Evolutionary conservation across 2,329 filamentous ascomycete genomes (phyloP).

Genomic region (Cyphellophora attinorum): DNA sequence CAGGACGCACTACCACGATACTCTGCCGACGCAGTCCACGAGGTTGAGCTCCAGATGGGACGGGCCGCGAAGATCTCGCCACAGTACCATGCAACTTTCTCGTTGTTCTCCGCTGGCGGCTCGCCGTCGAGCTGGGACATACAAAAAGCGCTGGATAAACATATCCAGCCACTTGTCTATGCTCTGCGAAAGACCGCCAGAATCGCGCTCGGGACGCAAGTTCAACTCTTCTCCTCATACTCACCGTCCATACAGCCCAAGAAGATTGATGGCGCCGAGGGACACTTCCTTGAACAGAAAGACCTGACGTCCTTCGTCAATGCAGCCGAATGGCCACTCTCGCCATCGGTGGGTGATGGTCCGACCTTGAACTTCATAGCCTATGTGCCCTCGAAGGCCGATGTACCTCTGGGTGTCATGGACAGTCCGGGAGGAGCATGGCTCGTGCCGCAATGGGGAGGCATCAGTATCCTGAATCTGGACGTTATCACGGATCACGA

Average conservation of each 20-base stretch:
- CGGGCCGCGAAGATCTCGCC: slow-evolving; percentile 83
- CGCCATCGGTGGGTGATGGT: slow-evolving; percentile 77
- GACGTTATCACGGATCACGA: slow-evolving; percentile 21
- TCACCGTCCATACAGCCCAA: slow-evolving; percentile 49
- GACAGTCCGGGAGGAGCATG: slow-evolving; percentile 62
- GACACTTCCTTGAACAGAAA: slow-evolving; percentile 56
- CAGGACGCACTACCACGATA: not conserved
- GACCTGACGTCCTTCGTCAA: slow-evolving; percentile 94
- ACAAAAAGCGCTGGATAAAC: slow-evolving; percentile 66
- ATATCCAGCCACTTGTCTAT: slow-evolving; percentile 71
- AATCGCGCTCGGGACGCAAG: slow-evolving; percentile 92
- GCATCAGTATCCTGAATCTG: slow-evolving; percentile 59
- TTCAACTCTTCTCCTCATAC: slow-evolving; percentile 77
- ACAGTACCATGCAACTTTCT: slow-evolving; percentile 93
- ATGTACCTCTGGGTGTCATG: slow-evolving; percentile 51
- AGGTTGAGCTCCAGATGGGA: slow-evolving; percentile 62
- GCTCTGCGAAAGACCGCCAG: slow-evolving; percentile 78
- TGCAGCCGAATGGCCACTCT: slow-evolving; percentile 93
- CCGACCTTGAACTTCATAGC: slow-evolving; percentile 95
- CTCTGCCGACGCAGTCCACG: slow-evolving; percentile 33
- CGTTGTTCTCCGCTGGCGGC: slow-evolving; percentile 74
- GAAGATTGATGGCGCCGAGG: slow-evolving; percentile 6
- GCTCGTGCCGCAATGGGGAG: slow-evolving; percentile 95
- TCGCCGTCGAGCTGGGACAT: slow-evolving; percentile 85
- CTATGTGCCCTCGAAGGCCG: slow-evolving; percentile 66